Evolutionary conservation across 163 green algal species (phyloP).

Genomic region (Scenedesmus sp.): DNA sequence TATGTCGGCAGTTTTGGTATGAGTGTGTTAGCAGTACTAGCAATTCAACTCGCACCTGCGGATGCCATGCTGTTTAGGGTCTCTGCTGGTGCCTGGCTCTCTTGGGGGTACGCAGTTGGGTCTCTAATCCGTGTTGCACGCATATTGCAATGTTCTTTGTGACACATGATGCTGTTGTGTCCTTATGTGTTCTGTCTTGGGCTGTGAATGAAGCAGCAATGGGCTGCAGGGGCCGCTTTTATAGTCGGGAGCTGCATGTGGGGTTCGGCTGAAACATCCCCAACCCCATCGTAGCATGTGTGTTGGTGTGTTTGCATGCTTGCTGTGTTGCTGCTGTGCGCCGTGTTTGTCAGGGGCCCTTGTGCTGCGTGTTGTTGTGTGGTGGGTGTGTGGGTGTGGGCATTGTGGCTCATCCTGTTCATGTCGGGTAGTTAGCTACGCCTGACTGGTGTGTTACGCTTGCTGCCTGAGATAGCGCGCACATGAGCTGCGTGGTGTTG

Average conservation of each 20-base stretch:
- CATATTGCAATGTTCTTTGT: background rate
- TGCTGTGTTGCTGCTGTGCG: background rate
- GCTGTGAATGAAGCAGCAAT: constrained; percentile 1
- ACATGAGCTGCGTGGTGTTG: background rate
- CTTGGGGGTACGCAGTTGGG: background rate
- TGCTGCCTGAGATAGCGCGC: background rate
- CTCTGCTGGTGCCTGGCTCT: background rate
- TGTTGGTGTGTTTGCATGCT: background rate
- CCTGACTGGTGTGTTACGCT: background rate
- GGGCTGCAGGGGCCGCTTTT: background rate
- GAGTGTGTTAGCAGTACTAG: background rate
- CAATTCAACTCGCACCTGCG: background rate
- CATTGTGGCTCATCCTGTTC: background rate
- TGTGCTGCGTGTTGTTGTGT: background rate
- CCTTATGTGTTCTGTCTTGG: background rate
- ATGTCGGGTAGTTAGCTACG: background rate
- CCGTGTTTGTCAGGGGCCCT: background rate
- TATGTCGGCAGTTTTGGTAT: background rate
- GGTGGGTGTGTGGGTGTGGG: background rate
- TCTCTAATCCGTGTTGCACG: background rate
- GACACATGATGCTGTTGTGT: background rate
- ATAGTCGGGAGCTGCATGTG: too few species aligned
- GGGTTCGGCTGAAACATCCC: background rate
- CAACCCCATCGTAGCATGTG: background rate
- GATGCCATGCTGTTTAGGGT: background rate